phyloP scores from a whole-genome alignment of 768 basidiomycete species.

The Suillus subaureus region DNA sequence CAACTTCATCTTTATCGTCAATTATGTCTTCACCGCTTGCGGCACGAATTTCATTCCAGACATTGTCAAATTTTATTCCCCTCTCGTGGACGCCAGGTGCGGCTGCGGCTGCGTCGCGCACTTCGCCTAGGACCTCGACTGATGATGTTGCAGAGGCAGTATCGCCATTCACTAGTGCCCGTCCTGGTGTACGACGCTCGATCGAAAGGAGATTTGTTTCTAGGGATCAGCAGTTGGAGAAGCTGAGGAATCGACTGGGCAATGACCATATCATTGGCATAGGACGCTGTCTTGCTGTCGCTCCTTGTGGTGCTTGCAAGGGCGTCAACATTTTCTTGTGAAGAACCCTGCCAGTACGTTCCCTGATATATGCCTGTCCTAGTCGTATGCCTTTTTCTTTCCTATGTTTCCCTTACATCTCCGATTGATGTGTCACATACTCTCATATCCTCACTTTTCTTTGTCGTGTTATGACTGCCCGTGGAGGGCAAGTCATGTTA shows the following conservation, averaged over 20 bases:
- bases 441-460: conserved; percentile 16
- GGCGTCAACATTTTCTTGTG: conserved; percentile 28
- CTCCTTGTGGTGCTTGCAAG: conserved; percentile 33
- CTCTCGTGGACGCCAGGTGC: conserved; percentile 52
- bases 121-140: conserved; percentile 20
- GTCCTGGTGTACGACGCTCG: conserved; percentile 14
- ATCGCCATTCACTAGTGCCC: conserved; percentile 14
- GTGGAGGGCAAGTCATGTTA: conserved; percentile 19
- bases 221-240: conserved; percentile 67
- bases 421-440: conserved; percentile 22
- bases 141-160: conserved; percentile 15
- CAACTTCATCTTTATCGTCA: conserved; percentile 46
- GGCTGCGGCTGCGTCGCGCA: conserved; percentile 28
- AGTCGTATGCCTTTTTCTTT: conserved; percentile 23
- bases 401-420: conserved; percentile 9
- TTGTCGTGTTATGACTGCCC: conserved; percentile 10
- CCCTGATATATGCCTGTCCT: conserved; percentile 14
- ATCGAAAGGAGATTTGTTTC: conserved; percentile 50
- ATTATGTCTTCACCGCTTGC: conserved; percentile 55
- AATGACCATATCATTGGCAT: conserved; percentile 29
- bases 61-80: conserved; percentile 62
- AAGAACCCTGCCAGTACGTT: conserved; percentile 16
- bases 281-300: conserved; percentile 24
- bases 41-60: conserved; percentile 60
- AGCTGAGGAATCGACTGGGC: conserved; percentile 57